Conservation (phyloP, 805 yeast species). For the Lipomyces mesembrius region DNA sequence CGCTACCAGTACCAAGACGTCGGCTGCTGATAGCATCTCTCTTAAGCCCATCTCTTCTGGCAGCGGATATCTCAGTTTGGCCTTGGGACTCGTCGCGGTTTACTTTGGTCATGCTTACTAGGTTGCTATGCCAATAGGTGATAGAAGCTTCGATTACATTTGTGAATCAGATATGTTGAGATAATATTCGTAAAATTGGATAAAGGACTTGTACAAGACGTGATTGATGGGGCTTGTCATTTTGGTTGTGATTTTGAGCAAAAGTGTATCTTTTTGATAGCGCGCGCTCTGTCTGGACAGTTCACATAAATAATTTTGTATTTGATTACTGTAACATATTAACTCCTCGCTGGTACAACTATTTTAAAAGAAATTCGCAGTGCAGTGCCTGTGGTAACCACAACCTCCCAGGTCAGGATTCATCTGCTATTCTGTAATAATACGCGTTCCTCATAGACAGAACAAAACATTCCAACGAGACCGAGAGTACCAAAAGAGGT, state of each 20-base stretch:
- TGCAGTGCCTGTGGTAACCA: neutral
- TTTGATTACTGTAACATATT: neutral
- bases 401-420: too few relatives aligned
- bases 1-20: conserved; percentile 1
- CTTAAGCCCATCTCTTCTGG: conserved; percentile 9
- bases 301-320: neutral
- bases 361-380: neutral
- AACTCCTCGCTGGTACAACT: neutral
- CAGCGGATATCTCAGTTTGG: conserved; percentile 1
- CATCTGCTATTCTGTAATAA: neutral
- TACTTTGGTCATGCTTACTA: conserved; percentile 10
- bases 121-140: neutral
- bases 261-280: neutral
- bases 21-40: conserved; percentile 6
- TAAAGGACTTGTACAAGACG: neutral
- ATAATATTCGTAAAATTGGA: neutral
- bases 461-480: too few relatives aligned
- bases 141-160: neutral
- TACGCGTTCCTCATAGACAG: too few relatives aligned
- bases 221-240: neutral
- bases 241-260: neutral
- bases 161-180: neutral
- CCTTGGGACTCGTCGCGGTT: conserved; percentile 7
- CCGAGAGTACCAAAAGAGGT: too few relatives aligned
- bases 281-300: neutral